These are phyloP conservation scores for Coemansia sp. DNA, from an alignment of 192 early-diverging fungal species.

Conservation along the genomic window DNA sequence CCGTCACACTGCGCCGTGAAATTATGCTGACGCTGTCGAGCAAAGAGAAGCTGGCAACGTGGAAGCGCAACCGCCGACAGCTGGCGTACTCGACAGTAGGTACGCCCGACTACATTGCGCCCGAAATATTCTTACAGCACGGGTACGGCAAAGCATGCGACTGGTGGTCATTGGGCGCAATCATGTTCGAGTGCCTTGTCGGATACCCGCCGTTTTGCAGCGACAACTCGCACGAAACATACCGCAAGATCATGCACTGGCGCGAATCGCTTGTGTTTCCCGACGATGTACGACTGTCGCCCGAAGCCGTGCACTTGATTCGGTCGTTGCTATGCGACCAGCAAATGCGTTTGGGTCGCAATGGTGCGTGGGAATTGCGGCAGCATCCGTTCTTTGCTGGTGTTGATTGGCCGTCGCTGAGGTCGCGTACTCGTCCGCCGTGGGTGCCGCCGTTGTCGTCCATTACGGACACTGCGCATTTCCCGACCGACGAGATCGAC, in stretches of 20 bases:
- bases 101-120: conserved; percentile 97
- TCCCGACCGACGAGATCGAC: conserved; percentile 91
- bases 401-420: conserved; percentile 88
- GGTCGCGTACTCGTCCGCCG: conserved; percentile 76
- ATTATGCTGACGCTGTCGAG: conserved; percentile 92
- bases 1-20: conserved; percentile 58
- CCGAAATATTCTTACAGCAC: conserved; percentile 91
- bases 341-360: conserved; percentile 80
- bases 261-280: conserved; percentile 87
- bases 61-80: conserved; percentile 95
- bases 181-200: conserved; percentile 99
- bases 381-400: conserved; percentile 93
- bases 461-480: conserved; percentile 98
- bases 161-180: conserved; percentile 99
- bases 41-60: conserved; percentile 95
- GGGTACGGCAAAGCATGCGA: conserved; percentile 98
- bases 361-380: conserved; percentile 82
- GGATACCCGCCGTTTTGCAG: conserved; percentile 98
- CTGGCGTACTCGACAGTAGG: conserved; percentile 98
- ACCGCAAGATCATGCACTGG: conserved; percentile 98
- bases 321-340: conserved; percentile 86
- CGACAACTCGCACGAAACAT: conserved; percentile 94
- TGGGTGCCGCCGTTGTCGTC: conserved; percentile 88
- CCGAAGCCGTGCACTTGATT: conserved; percentile 91
- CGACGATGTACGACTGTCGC: conserved; percentile 87